Evolutionary conservation across 305 asterid genomes (phyloP).

Genomic region (Solanum hybrid): DNA sequence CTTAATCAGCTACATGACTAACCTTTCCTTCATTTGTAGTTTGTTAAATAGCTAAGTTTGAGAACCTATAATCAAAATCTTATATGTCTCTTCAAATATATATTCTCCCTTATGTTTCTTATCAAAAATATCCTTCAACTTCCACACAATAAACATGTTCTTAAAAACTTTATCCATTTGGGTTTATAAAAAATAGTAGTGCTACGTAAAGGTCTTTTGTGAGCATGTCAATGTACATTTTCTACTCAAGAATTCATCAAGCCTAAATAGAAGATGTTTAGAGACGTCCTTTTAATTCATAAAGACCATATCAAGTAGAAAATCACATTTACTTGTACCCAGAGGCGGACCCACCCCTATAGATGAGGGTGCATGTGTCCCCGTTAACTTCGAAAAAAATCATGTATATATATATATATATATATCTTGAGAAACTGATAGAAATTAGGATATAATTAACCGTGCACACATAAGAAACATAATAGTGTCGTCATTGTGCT

Average conservation of each 20-base stretch:
- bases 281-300: neutral
- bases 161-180: neutral
- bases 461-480: neutral
- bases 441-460: too few relatives aligned
- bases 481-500: neutral
- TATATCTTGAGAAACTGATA: neutral
- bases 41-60: neutral
- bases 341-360: neutral
- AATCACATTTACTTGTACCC: neutral
- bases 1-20: neutral
- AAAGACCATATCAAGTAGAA: neutral
- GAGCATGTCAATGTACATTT: neutral
- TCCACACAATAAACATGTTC: neutral
- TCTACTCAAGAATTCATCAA: neutral
- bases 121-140: neutral
- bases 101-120: neutral
- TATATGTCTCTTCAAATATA: neutral
- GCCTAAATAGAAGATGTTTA: neutral
- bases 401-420: neutral
- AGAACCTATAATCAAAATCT: neutral
- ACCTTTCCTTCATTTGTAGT: neutral
- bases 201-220: neutral
- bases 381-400: too few relatives aligned
- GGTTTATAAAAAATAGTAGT: neutral
- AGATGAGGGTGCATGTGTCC: neutral